phyloP scores from a whole-genome alignment of 495 filamentous ascomycete species.

The Aspergillus sclerotiicarbonarius region DNA sequence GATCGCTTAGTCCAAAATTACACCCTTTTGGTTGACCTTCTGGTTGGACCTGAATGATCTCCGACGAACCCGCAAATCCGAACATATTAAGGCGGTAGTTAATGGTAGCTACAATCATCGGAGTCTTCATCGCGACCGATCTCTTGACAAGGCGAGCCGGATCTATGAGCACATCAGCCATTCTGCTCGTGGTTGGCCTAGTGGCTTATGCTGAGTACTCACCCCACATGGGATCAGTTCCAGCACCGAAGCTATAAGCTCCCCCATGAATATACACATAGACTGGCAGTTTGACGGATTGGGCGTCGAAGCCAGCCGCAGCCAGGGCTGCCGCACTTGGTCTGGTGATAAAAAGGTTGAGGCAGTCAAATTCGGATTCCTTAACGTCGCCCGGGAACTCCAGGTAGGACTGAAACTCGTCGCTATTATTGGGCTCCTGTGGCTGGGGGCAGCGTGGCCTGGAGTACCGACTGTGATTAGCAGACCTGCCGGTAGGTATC shows the following conservation, averaged over 20 bases:
- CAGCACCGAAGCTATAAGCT: neutral
- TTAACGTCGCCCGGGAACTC: neutral
- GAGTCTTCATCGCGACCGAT: neutral
- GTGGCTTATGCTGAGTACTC: neutral
- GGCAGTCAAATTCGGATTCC: conserved; percentile 7
- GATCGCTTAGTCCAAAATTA: conserved; percentile 30
- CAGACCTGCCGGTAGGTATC: no score
- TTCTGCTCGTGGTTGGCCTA: neutral
- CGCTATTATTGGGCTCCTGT: conserved; percentile 1
- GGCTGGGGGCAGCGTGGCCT: conserved; percentile 6
- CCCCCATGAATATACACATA: conserved; percentile 5
- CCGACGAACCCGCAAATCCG: conserved; percentile 1
- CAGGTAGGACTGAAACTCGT: conserved; percentile 4
- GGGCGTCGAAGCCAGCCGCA: neutral
- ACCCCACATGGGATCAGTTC: conserved; percentile 5
- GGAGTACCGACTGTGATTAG: no score
- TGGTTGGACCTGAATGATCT: neutral
- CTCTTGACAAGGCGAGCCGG: neutral
- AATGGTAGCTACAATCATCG: neutral
- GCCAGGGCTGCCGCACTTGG: neutral
- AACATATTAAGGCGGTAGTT: conserved; percentile 5
- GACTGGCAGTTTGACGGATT: neutral
- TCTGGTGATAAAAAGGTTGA: conserved; percentile 9
- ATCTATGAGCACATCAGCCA: neutral
- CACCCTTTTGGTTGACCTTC: neutral